Evolutionary conservation across 371 early-diverging fungal genomes (phyloP), one percentile per base, ranked within the genome.

Genomic region (Catenaria anguillulae): DNA sequence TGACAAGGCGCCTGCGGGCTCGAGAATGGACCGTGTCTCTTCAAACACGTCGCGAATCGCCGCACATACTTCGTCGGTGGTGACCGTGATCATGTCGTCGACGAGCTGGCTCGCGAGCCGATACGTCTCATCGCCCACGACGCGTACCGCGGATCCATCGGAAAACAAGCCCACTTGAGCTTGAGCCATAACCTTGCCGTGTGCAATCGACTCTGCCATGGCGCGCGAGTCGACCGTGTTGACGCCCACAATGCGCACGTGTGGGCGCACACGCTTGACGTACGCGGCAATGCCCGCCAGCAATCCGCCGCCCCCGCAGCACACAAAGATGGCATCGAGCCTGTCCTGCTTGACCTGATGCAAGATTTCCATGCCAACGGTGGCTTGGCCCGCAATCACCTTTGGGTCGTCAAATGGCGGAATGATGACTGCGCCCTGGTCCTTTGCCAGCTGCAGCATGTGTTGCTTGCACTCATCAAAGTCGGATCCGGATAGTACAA

Each of bases 21-120:
- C 97, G 37, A 93, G 85, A 24, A 97, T 85, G 13, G 86, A 81
- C 37, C 96, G 82, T 0, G 96, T 92, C 65, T 97, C 96, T 73
- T 93, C 94, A 72, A 95, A 97, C 8, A 88, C 84, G 72, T 97
- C 97, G 71, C 94, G 94, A 77, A 97, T 95, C 46, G 94, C 94
- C 5, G 97, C 95, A 70, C 97, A 97, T 42, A 95, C 85, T 70
- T 97, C 96, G 74, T 97, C 97, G 65, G 88, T 97, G 56, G 77
- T 79, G 2, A 97, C 91, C 55, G 86, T 77, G 37, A 97, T 78
- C 70, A 91, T 84, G 54, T 89, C 95, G 66, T 80, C 80, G 26
- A 78, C 61, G 21, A 71, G 62, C 34, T 37, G 37, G 46, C 66
- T 64, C 58, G 87, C 85, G 2, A 97, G 60, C 12, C 90, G 76